A percentile compares a stretch with the other conserved stretches of the same genome.
Conservation (phyloP, 179 eudicot species). For the Beta corolliflora region DNA sequence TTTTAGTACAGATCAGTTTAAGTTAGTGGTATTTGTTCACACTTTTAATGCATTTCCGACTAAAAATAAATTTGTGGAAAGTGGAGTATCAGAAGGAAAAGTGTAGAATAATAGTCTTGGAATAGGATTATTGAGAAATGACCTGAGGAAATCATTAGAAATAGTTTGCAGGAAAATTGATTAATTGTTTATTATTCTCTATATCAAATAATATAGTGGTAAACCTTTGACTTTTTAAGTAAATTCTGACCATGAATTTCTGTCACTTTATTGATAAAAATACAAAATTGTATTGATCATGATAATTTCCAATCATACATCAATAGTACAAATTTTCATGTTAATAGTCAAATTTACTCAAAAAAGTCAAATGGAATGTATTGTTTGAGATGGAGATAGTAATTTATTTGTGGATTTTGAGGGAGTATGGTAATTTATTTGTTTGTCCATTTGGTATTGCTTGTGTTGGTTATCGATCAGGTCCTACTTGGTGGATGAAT, state of each 20-base stretch:
- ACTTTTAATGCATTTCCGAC: not conserved
- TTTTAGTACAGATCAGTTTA: too few species aligned
- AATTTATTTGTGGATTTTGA: not conserved
- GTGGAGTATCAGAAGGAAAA: not conserved
- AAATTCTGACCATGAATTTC: not conserved
- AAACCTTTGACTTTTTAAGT: not conserved
- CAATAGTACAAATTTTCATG: not conserved
- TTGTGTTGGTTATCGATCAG: not conserved
- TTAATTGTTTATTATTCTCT: conserved; percentile 7
- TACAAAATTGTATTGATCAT: not conserved
- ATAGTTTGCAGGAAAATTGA: not conserved
- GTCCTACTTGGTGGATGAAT: not conserved
- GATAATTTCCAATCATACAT: not conserved
- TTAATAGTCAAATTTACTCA: not conserved
- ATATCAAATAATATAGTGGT: not conserved
- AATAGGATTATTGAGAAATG: not conserved
- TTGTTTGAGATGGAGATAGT: not conserved
- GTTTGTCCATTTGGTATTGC: not conserved
- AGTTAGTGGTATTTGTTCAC: not conserved
- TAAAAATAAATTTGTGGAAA: not conserved
- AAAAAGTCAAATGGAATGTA: not conserved
- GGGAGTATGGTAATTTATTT: not conserved
- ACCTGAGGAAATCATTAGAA: not conserved
- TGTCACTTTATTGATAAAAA: not conserved
- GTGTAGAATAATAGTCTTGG: not conserved